Percentiles rank a stretch among this genome's conserved stretches.
Conservation (phyloP, 345 rosid genomes). For the Conringia planisiliqua region DNA sequence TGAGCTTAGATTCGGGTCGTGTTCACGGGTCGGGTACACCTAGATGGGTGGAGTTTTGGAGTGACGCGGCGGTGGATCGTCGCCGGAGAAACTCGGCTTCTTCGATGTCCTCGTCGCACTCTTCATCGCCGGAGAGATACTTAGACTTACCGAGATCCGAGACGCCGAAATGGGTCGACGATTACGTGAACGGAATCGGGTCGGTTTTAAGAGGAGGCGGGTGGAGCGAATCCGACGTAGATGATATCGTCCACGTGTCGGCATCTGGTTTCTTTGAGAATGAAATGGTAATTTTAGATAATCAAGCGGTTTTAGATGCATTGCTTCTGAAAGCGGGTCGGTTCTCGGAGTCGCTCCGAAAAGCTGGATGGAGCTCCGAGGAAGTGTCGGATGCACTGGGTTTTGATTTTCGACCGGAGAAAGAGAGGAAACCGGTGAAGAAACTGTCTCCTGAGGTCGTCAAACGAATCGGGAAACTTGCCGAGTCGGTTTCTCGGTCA, state of each 20-base stretch:
- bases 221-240: constrained; percentile 79
- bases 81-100: constrained; percentile 60
- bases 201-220: constrained; percentile 82
- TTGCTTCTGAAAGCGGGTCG: constrained; percentile 85
- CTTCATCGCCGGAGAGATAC: constrained; percentile 72
- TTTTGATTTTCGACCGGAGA: constrained; percentile 77
- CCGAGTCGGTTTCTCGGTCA: constrained; percentile 75
- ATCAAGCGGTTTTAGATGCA: constrained; percentile 76
- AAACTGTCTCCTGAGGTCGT: constrained; percentile 70
- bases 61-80: constrained; percentile 76
- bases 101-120: constrained; percentile 48
- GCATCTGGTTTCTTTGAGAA: constrained; percentile 83
- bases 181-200: constrained; percentile 69
- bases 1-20: constrained; percentile 61
- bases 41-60: constrained; percentile 99
- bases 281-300: constrained; percentile 74
- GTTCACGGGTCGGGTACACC: constrained; percentile 48
- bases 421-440: constrained; percentile 69
- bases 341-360: constrained; percentile 77
- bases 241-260: constrained; percentile 72
- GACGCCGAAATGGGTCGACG: constrained; percentile 82
- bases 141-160: constrained; percentile 63
- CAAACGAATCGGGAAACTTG: constrained; percentile 73
- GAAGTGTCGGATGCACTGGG: constrained; percentile 88
- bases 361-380: constrained; percentile 98